Percentiles rank a stretch among this genome's conserved stretches.
Conservation (phyloP, 306 rosid genomes). For the Trichosanthes cucumerina region DNA sequence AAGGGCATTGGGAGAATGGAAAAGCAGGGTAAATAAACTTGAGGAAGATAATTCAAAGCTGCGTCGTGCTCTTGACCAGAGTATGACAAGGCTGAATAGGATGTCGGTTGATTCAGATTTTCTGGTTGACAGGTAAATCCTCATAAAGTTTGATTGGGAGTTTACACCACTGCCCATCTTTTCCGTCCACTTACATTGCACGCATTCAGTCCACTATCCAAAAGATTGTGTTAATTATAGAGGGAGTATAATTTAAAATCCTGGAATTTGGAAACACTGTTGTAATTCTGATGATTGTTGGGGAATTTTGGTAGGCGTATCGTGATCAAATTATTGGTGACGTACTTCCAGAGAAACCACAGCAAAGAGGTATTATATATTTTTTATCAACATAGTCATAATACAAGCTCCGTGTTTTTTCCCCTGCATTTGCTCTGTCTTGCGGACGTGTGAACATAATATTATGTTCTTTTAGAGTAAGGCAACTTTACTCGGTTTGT, state of each 20-base stretch:
- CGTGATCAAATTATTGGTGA: constrained; percentile 78
- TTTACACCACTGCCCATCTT: background rate
- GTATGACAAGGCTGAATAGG: constrained; percentile 91
- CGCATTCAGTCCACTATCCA: background rate
- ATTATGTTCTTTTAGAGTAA: background rate
- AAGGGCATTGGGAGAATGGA: constrained; percentile 64
- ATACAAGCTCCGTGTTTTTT: background rate
- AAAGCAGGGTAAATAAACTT: constrained; percentile 66
- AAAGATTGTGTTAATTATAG: background rate
- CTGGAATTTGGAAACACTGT: background rate
- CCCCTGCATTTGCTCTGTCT: background rate
- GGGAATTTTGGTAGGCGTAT: constrained; percentile 74
- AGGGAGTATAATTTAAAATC: background rate
- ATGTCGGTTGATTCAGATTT: constrained; percentile 97
- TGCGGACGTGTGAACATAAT: background rate
- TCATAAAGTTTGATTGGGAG: background rate
- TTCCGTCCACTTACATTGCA: background rate
- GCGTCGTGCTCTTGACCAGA: constrained; percentile 84
- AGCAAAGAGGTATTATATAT: constrained; percentile 70
- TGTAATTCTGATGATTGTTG: constrained; percentile 11
- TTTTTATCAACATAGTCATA: background rate
- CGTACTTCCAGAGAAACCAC: constrained; percentile 88
- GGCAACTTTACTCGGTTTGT: background rate
- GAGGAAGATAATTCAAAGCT: constrained; percentile 92
- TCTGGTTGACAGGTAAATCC: constrained; percentile 84